Evolutionary conservation across 1,284 basidiomycete genomes (phyloP).

Genomic region (Cutaneotrichosporon dermatis): DNA sequence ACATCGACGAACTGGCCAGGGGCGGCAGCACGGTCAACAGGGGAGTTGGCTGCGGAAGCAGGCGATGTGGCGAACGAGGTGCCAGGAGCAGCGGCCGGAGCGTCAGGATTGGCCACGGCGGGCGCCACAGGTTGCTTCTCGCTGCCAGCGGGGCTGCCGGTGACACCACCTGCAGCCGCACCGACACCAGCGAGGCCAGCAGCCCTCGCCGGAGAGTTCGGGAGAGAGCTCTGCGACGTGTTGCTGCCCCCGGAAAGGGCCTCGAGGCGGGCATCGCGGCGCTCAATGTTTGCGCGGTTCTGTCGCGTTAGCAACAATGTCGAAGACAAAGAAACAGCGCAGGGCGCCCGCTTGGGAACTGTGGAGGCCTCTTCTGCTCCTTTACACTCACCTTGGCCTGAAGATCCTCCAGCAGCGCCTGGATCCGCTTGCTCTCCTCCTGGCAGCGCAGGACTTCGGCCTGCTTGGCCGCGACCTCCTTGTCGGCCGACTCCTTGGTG

Average conservation of each 20-base stretch:
- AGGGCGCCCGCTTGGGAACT: too few relatives aligned
- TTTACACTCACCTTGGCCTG: constrained; percentile 21
- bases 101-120: neutral
- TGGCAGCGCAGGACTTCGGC: constrained; percentile 24
- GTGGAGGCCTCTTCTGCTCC: too few relatives aligned
- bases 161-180: neutral
- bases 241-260: constrained; percentile 10
- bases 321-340: too few relatives aligned
- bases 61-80: neutral
- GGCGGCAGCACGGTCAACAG: neutral
- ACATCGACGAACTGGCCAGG: neutral
- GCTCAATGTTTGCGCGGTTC: neutral
- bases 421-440: constrained; percentile 27
- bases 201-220: neutral
- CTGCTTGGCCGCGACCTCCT: constrained; percentile 23
- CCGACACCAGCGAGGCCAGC: neutral
- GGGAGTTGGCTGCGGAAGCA: neutral
- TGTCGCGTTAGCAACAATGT: neutral
- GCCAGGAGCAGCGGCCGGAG: neutral
- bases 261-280: constrained; percentile 16
- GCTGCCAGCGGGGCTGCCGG: neutral
- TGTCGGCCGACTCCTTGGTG: constrained; percentile 24
- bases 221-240: neutral
- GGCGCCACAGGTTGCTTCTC: neutral
- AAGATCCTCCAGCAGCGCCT: constrained; percentile 26